A percentile compares a stretch with the other conserved stretches of the same genome.
Conservation (phyloP, 768 basidiomycete genomes). For the Hygrophorus pudorinus region DNA sequence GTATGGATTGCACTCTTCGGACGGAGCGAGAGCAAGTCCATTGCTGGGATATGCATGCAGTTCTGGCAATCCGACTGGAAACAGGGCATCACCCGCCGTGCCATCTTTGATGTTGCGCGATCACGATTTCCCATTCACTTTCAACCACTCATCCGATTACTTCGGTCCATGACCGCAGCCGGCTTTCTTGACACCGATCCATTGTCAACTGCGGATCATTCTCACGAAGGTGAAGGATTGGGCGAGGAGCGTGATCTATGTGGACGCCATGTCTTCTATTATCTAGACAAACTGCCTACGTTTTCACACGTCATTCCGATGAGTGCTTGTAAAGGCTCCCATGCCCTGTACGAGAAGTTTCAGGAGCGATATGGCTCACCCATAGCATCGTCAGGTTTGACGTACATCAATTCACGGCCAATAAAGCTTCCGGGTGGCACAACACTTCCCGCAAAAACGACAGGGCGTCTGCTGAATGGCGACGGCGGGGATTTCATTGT, state of each 20-base stretch:
- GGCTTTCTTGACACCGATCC: conserved; percentile 73
- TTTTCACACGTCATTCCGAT: conserved; percentile 67
- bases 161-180: conserved; percentile 67
- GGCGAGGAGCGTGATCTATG: conserved; percentile 48
- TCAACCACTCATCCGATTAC: conserved; percentile 55
- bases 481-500: conserved; percentile 63
- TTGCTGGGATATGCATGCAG: conserved; percentile 63
- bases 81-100: conserved; percentile 55
- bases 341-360: conserved; percentile 63
- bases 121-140: conserved; percentile 79
- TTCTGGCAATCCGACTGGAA: conserved; percentile 80
- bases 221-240: conserved; percentile 27
- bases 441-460: conserved; percentile 52
- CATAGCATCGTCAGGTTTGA: conserved; percentile 36
- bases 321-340: conserved; percentile 50
- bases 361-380: conserved; percentile 50
- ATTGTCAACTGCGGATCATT: conserved; percentile 42
- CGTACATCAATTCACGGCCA: conserved; percentile 56
- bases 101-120: conserved; percentile 74
- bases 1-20: conserved; percentile 78
- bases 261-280: conserved; percentile 63
- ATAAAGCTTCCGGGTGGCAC: conserved; percentile 72
- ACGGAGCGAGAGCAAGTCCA: conserved; percentile 55
- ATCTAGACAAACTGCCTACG: conserved; percentile 59
- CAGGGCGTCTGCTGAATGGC: conserved; percentile 61